A percentile compares a stretch with the other conserved stretches of the same genome.
Evolutionary conservation across 495 filamentous ascomycete genomes (phyloP).

Genomic region (Penicillium crystallinum): DNA sequence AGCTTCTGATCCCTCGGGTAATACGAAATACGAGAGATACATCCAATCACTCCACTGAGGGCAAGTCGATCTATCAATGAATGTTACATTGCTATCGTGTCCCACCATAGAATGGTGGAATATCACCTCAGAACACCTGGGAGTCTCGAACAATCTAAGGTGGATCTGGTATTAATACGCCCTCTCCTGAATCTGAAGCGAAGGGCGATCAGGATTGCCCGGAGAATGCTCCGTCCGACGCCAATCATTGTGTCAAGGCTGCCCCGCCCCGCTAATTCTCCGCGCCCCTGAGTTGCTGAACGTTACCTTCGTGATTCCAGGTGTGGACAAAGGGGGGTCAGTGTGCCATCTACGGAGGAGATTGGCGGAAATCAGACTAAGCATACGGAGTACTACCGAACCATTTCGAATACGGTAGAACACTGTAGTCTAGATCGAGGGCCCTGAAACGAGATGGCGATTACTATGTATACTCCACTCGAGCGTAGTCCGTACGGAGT

Average conservation of each 20-base stretch:
- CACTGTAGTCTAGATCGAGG: background rate
- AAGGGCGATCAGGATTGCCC: background rate
- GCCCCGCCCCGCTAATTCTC: constrained; percentile 1
- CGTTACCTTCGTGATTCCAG: background rate
- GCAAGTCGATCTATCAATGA: background rate
- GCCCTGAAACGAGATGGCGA: background rate
- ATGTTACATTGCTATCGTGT: background rate
- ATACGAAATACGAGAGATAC: background rate
- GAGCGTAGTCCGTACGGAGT: background rate
- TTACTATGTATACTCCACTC: background rate
- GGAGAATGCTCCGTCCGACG: background rate
- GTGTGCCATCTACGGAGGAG: background rate
- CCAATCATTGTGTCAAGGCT: background rate
- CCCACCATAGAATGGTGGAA: background rate
- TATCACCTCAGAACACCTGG: background rate
- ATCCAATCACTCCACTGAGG: background rate
- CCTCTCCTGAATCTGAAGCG: background rate
- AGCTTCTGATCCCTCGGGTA: background rate
- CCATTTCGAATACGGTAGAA: background rate
- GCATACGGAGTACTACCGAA: background rate
- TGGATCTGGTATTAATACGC: background rate
- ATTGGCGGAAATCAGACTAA: background rate
- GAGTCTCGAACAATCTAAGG: background rate
- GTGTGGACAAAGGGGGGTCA: background rate
- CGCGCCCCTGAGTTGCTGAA: background rate